Base-by-base conservation (phyloP, 192 early-diverging fungal genomes). In the Linnemannia hyalina region DNA sequence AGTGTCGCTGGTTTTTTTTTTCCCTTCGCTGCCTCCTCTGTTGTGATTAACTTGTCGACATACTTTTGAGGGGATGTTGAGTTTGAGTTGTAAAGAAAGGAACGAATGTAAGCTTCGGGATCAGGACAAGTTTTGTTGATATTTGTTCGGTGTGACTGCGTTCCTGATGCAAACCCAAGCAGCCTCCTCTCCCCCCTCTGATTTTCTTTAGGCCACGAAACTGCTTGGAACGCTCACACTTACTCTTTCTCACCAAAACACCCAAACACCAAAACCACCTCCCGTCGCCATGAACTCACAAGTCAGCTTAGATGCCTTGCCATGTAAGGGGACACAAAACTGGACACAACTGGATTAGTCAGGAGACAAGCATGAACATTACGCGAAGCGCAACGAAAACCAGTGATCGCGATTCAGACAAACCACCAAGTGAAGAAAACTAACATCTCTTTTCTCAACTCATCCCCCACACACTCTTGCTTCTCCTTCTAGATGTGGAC, bases 401-500 rank as follows among this genome's bases (percentile, higher is more conserved):
- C 5, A 16, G 2, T 49, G 47, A 49, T 49, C 60, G 60, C 29
- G 60, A 52, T 38, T 81, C 23, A 6, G 71, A 11, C 47, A n/a
- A 52, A 35, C 18, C 13, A 22, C 60, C 20, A 75, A 20, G 60
- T 49, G 36, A 15, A 75, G 11, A 32, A 29, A 63, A 29, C 26
- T 32, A n/a, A 63, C 26, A 63, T 4, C 42, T 23, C 20, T 42
- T 13, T 60, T 80, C 68, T 70, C 63, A 63, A 42, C 42, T 81
- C 49, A 65, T 54, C 40, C 76, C 73, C 32, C 0, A 6, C n/a
- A n/a, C n/a, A n/a, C n/a, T n/a, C n/a, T n/a, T n/a, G n/a, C 60
- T 54, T n/a, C 20, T 68, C 16, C n/a, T 71, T 23, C 20, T 82
- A 91, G 91, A 91, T 83, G 89, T 91, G 47, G 91, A 91, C 78